phyloP scores from a whole-genome alignment of 495 filamentous ascomycete genomes.

The Terfezia claveryi region DNA sequence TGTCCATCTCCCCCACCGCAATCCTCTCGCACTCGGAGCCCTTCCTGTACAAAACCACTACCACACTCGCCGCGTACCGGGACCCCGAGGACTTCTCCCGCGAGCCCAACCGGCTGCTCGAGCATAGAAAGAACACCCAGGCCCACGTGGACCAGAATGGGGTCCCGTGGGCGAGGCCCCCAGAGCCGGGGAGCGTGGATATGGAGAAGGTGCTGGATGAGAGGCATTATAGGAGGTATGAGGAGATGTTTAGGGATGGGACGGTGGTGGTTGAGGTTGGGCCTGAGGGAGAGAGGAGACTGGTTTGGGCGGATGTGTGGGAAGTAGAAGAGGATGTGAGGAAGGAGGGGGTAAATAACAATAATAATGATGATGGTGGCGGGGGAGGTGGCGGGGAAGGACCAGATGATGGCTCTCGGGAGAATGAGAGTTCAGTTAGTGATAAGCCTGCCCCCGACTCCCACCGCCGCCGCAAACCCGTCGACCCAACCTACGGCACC shows the following conservation, averaged over 20 bases:
- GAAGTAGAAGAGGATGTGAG: too few species aligned
- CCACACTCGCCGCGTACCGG: background rate
- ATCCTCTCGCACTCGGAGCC: background rate
- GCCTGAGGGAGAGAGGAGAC: background rate
- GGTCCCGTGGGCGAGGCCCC: background rate
- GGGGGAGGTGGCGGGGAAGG: too few species aligned
- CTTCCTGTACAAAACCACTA: background rate
- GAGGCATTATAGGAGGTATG: background rate
- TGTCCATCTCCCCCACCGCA: background rate
- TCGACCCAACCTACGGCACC: background rate
- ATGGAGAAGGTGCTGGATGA: background rate
- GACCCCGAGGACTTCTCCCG: background rate
- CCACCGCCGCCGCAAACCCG: background rate
- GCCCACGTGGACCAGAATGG: background rate
- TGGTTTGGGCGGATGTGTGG: background rate
- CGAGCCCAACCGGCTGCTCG: background rate
- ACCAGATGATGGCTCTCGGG: too few species aligned
- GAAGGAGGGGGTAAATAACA: too few species aligned
- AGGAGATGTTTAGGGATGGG: background rate
- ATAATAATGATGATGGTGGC: too few species aligned
- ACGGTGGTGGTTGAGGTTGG: background rate
- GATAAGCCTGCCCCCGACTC: too few species aligned
- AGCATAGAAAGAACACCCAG: background rate
- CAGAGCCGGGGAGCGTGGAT: background rate
- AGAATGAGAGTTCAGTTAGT: too few species aligned